phyloP scores from a whole-genome alignment of 2,329 filamentous ascomycete species.

The Aspergillus sp. region DNA sequence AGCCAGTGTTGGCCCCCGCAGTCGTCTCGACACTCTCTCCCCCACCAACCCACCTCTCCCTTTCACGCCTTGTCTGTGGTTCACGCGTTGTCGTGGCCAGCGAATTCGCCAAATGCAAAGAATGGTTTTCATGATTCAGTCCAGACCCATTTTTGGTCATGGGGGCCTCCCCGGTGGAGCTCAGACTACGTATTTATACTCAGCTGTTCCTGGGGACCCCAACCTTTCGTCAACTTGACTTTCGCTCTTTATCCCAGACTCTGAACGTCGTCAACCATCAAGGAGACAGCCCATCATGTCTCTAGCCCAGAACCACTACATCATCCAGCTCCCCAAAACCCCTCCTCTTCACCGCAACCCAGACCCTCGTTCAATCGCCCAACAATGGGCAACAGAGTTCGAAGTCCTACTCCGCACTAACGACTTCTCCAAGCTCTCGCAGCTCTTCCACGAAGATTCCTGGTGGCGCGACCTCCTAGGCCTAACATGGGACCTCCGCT shows the following conservation, averaged over 20 bases:
- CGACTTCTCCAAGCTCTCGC: slow-evolving; percentile 16
- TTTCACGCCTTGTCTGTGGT: neutral
- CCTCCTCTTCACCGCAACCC: slow-evolving; percentile 18
- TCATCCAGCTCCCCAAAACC: slow-evolving; percentile 32
- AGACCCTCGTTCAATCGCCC: slow-evolving; percentile 27
- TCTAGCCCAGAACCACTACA: slow-evolving; percentile 24
- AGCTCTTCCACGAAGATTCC: slow-evolving; percentile 38
- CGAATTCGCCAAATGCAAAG: neutral
- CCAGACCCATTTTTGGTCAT: slow-evolving; percentile 7
- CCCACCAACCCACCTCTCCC: neutral
- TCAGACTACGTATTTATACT: neutral
- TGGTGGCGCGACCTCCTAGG: slow-evolving; percentile 45
- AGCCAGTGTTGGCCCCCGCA: neutral
- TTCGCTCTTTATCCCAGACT: neutral
- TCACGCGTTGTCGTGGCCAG: neutral
- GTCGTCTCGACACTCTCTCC: neutral
- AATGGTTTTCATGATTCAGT: slow-evolving; percentile 1
- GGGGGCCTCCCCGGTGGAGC: neutral
- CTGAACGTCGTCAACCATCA: no score
- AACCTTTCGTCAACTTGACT: neutral
- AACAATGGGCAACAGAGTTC: slow-evolving; percentile 34
- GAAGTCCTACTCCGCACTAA: slow-evolving; percentile 23
- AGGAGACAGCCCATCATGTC: slow-evolving; percentile 11
- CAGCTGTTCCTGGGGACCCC: neutral
- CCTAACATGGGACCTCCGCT: slow-evolving; percentile 41